A percentile compares a stretch with the other conserved stretches of the same genome.
Evolutionary conservation across 2,329 filamentous ascomycete genomes (phyloP).

Genomic region (Xylariomycetidae sp.): DNA sequence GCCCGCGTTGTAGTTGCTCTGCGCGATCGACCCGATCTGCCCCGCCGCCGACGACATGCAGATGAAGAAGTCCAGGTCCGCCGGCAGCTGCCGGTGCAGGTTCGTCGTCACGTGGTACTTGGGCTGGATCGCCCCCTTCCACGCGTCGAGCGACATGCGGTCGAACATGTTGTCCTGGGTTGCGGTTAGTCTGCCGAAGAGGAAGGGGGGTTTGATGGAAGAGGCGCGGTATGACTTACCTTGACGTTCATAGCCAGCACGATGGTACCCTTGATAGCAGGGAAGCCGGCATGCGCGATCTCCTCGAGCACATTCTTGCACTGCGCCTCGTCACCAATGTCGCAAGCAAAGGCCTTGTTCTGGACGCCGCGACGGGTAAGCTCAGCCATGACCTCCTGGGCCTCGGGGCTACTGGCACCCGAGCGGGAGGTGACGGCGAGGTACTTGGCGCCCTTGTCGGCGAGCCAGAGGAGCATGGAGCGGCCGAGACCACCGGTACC

Average conservation of each 20-base stretch:
- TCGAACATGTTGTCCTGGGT: constrained; percentile 24
- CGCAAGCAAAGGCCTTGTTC: constrained; percentile 15
- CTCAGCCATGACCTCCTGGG: constrained; percentile 19
- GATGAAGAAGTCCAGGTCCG: constrained; percentile 25
- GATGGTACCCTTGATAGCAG: constrained; percentile 18
- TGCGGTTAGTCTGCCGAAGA: constrained; percentile 5
- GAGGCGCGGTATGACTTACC: constrained; percentile 11
- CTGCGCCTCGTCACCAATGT: constrained; percentile 17
- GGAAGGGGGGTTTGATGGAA: background rate
- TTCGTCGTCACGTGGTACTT: constrained; percentile 23
- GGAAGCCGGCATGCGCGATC: constrained; percentile 18
- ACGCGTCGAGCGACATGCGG: constrained; percentile 21
- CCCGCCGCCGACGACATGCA: constrained; percentile 22
- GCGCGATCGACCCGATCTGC: constrained; percentile 24
- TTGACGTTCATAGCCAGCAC: constrained; percentile 23
- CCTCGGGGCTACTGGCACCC: constrained; percentile 18
- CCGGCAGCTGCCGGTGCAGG: constrained; percentile 21
- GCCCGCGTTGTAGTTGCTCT: constrained; percentile 25
- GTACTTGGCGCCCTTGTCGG: constrained; percentile 26
- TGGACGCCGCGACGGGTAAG: constrained; percentile 16
- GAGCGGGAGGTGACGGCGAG: constrained; percentile 24
- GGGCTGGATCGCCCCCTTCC: constrained; percentile 18
- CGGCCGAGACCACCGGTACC: constrained; percentile 28
- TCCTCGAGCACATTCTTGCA: constrained; percentile 18
- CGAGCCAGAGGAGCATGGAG: constrained; percentile 26